Percentiles rank a stretch among this genome's conserved stretches.
phyloP scores from a whole-genome alignment of 257 asterid species.

The Eucommia ulmoides region DNA sequence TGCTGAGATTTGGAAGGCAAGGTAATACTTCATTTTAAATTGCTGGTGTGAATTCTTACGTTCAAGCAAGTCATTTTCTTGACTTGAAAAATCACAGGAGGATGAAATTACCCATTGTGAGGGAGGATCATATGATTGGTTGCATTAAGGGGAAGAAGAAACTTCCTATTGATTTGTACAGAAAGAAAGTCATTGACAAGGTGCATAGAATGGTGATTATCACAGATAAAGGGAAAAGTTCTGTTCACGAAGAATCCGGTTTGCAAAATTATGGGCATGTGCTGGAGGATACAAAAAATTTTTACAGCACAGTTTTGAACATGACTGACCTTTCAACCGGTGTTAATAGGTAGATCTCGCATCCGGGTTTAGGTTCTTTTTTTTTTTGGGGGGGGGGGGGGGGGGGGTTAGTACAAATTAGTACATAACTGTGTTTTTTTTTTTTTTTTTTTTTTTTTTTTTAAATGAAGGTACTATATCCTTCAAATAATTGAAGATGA shows the following conservation, averaged over 20 bases:
- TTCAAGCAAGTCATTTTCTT: slow-evolving; percentile 9
- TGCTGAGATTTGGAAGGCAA: slow-evolving; percentile 76
- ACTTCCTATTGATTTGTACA: slow-evolving; percentile 68
- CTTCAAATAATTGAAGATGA: slow-evolving; percentile 96
- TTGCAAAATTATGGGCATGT: slow-evolving; percentile 91
- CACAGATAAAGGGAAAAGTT: slow-evolving; percentile 89
- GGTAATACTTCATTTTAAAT: slow-evolving; percentile 25
- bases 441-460: neutral
- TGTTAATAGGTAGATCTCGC: slow-evolving; percentile 53
- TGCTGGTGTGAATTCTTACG: slow-evolving; percentile 4
- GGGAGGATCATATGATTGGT: slow-evolving; percentile 74
- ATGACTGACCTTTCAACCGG: slow-evolving; percentile 92
- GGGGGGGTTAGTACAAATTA: no score
- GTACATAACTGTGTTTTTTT: no score
- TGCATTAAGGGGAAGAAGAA: slow-evolving; percentile 60
- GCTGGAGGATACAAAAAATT: slow-evolving; percentile 73
- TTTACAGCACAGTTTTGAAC: slow-evolving; percentile 79
- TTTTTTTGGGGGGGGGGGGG: slow-evolving; percentile 37
- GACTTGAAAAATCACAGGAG: slow-evolving; percentile 69
- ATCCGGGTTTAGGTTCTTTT: neutral
- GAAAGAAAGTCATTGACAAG: slow-evolving; percentile 46
- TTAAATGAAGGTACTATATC: slow-evolving; percentile 60
- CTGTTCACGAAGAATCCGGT: slow-evolving; percentile 87
- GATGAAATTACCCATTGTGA: slow-evolving; percentile 75
- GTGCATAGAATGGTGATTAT: slow-evolving; percentile 50